Base-by-base conservation (phyloP, 441 rosid species). In the Pelargonium exstipulatum region DNA sequence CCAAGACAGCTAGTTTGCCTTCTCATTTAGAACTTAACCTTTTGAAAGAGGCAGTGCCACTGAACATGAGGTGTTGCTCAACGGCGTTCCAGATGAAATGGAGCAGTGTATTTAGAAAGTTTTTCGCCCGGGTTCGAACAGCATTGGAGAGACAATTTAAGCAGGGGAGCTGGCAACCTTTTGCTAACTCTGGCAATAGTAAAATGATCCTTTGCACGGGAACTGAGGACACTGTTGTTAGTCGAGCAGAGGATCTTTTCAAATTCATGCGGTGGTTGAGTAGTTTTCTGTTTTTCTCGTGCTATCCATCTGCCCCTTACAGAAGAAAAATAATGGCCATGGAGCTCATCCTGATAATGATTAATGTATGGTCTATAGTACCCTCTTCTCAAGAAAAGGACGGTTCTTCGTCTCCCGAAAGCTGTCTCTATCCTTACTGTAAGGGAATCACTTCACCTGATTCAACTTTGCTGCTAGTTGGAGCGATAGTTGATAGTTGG, bases 21-120 rank as follows among this genome's bases (percentile, higher is more conserved):
- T 95, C 97, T 24, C 81, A 72, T 68, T 85, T 95, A 53, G 99
- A 95, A 81, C 89, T 95, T 40, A 75, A 80, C 72, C 85, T 95
- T 67, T 75, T 95, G 82, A 87, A 84, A 81, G 86, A 88, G 77
- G 89, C 96, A 12, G 85, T 95, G 65, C 97, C 96, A 62, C 72
- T 95, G 84, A 95, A 95, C 88, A 95, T 95, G 99, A 85, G 99
- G 81, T 88, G 94, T 76, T 85, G 92, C 77, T 91, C 97, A 65
- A 85, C 97, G 10, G 90, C 95, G 72, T 95, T 95, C 81, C 99
- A 95, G 86, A 95, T 95, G 99, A 95, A 95, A 79, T 95, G 97
- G 99, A 84, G 84, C 69, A 91, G 96, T 86, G 74, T 90, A 86
- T 90, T 95, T 45, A 82, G 96, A 79, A 95, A 91, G 84, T 91